Base-by-base conservation (phyloP, 2,329 filamentous ascomycete genomes). In the Atkinsonella texensis region DNA sequence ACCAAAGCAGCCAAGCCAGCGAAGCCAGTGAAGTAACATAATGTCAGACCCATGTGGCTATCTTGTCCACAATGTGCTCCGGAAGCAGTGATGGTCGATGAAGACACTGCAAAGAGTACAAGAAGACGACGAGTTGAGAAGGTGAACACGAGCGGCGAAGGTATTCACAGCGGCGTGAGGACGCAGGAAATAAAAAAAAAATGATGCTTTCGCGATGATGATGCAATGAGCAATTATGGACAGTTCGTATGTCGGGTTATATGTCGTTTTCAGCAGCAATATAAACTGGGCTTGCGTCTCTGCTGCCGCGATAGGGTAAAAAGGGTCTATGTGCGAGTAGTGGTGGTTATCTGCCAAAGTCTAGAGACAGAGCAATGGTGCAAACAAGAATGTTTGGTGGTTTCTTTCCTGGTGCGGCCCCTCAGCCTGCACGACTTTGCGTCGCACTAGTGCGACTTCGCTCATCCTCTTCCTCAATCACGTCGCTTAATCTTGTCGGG, bases 401-500 rank as follows among this genome's bases (percentile, higher is more conserved):
- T 38, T 39, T 39, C 42, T 56, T 48, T 66, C 28, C 28, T 8
- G 28, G 28, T 8, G 7, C 7, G 28, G 28, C 28, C 28, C 28
- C 28, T 28, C 28, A 66, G 41, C 60, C 60, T 33, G 15, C 43
- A 13, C 77, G 76, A 61, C 78, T 81, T 55, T 81, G 77, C 63
- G 82, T 84, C 11, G 81, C 82, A 58, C 85, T 87, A 13, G 85
- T 87, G 20, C 85, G 79, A 63, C 85, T 87, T 48, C 82, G 76
- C 68, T 94, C 88, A 58, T 93, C 87, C 56, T 94, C 85, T 62
- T 89, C 89, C 62, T 89, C 85, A 32, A 93, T 76, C 31, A 95
- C 89, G 68, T 95, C 89, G 65, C 89, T 95, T 56, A 95, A 72
- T 52, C 90, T 75, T 9, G 89, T 95, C 0, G 89, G 89, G 68